Base-by-base conservation (phyloP, 2,329 filamentous ascomycete species). In the Talaromyces sp. region DNA sequence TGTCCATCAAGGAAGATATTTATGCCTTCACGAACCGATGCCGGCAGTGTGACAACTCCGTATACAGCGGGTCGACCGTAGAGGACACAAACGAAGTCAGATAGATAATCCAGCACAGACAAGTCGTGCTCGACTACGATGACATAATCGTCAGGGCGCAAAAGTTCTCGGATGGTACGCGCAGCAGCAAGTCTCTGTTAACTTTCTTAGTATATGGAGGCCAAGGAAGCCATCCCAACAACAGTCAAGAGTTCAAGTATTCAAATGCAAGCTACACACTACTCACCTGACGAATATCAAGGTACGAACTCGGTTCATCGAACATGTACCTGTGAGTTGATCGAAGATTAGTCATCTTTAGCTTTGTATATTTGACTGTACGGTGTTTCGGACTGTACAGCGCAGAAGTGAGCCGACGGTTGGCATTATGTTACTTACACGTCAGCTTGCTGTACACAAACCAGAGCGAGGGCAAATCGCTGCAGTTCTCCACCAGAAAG, bases 101-200 rank as follows among this genome's bases (percentile, higher is more conserved):
- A 99, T 60, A 99, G 90, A 73, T 99, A 99, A 77, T 99, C 95
- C 52, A 99, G 85, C 51, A 99, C 92, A 53, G 93, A 96, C 83
- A 99, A 82, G 85, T 99, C 94, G 86, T 99, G 94, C 84, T 99
- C 94, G 69, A 99, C 94, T 64, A 97, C 93, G 69, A 99, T 97
- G 71, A 99, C 90, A 74, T 97, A 99, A 80, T 96, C 91, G 69
- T 97, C 85, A 53, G 91, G 86, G 54, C 90, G 85, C 58, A 97
- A 85, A 55, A 99, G 86, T 65, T 91, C 92, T 66, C 94, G 92
- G 70, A 99, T 97, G 68, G 96, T 90, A 68, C 89, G 86, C 69
- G 91, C 93, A 64, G 95, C 94, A 67, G 89, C 90, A 67, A 99
- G 82, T 88, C 94, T 90, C 80, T 99, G 94, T 85, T 97, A 97